Evolutionary conservation across 345 rosid genomes (phyloP), one percentile per base, ranked within the genome.

Genomic region (Xanthoceras sorbifolium): DNA sequence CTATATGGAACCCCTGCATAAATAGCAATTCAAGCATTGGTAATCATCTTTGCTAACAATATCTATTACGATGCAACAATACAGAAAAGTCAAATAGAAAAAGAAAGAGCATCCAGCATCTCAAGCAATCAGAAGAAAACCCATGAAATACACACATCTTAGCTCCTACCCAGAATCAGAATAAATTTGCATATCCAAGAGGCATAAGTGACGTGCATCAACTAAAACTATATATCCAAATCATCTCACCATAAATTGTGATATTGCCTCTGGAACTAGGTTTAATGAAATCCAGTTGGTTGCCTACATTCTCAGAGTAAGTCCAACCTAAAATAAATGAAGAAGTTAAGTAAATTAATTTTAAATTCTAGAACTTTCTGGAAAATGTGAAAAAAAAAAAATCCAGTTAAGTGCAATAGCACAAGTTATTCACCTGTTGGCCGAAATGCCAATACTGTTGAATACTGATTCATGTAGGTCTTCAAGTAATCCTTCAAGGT

Each of bases 1-100:
- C 94, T 93, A 74, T 87, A 93, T 42, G 95, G 95, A 79, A 91
- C 94, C 55, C 97, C 97, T 89, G 85, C 18, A 79, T 67, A 69
- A 11, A 64, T 25, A 73, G 46, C 50, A 34, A 52, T 46, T n/a
- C 48, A 23, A 72, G 48, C 68, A 54, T 60, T 61, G 25, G 34
- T 14, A 9, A 74, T 32, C 64, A 52, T 68, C 70, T 44, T 18
- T 22, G 71, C 62, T 3, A 72, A 34, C n/a, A 22, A 26, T 65
- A 31, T 26, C 44, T 29, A n/a, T 38, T 31, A 31, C 11, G n/a
- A 9, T 10, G 46, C 77, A n/a, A 63, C 29, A 59, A 29, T 18
- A 18, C 42, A 44, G 40, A 61, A 9, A 28, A 29, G 38, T 23
- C 57, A 34, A 26, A 14, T 6, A 23, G 26, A 6, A 26, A 18